Conservation (phyloP, 805 yeast genomes). For the Kazachstania bromeliacearum region DNA sequence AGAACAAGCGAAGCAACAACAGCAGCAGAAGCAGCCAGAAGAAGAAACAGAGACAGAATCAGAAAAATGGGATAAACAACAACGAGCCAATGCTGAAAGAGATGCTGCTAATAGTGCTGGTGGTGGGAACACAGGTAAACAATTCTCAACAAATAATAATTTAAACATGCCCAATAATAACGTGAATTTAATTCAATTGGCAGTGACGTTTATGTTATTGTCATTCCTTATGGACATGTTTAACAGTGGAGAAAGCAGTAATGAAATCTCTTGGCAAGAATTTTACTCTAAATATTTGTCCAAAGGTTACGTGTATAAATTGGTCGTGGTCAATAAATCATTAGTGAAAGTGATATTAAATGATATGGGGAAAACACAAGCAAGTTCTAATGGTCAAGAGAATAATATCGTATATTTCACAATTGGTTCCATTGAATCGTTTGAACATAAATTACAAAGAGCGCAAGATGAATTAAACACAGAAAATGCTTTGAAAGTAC, state of each 20-base stretch:
- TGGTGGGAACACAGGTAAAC: neutral
- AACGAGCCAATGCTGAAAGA: neutral
- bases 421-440: conserved; percentile 82
- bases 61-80: neutral
- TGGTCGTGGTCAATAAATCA: conserved; percentile 68
- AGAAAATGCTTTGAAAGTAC: conserved; percentile 57
- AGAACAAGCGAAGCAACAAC: conserved; percentile 5
- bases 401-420: conserved; percentile 44
- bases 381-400: conserved; percentile 12
- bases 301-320: conserved; percentile 63
- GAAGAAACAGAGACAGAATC: conserved; percentile 4
- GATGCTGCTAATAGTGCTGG: neutral
- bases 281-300: conserved; percentile 67
- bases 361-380: conserved; percentile 47
- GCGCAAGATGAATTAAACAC: conserved; percentile 66
- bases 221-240: conserved; percentile 27
- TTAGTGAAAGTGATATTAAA: conserved; percentile 64
- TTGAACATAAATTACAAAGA: conserved; percentile 67
- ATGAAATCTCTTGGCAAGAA: conserved; percentile 85
- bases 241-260: conserved; percentile 26
- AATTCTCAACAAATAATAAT: conserved; percentile 23
- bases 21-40: conserved; percentile 1
- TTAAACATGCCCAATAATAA: conserved; percentile 29
- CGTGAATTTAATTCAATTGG: conserved; percentile 29
- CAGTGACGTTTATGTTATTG: conserved; percentile 26